These are phyloP conservation scores for Agaricales sp. DNA, from an alignment of 1,284 basidiomycete genomes.

Conservation along the genomic window DNA sequence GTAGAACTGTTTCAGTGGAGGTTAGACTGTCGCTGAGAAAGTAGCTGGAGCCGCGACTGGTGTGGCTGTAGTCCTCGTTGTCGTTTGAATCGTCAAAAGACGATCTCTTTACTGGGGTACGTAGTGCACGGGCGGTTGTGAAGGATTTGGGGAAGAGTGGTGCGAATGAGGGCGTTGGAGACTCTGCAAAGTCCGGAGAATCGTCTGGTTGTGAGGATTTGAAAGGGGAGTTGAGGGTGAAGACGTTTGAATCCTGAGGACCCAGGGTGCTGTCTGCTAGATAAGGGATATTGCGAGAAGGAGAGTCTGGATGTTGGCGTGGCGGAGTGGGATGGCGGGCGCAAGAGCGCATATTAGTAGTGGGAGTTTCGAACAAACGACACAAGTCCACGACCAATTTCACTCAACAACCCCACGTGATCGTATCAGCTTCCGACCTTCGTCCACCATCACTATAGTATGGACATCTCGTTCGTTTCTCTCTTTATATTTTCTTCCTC, in stretches of 20 bases:
- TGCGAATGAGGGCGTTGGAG: neutral
- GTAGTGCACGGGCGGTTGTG: neutral
- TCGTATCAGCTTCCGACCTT: neutral
- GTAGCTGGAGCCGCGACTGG: no score
- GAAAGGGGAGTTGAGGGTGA: neutral
- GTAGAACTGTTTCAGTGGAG: neutral
- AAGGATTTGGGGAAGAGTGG: neutral
- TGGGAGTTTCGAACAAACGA: neutral
- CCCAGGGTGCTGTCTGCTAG: neutral
- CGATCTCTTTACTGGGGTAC: neutral
- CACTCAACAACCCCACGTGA: neutral
- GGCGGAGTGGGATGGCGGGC: neutral
- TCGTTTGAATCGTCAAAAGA: neutral
- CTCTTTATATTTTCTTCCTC: neutral
- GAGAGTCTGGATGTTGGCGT: neutral
- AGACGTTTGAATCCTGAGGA: neutral
- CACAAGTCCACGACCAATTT: conserved; percentile 1
- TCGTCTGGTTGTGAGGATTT: neutral
- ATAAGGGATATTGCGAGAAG: neutral
- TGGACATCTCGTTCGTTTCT: conserved; percentile 32
- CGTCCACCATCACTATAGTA: conserved; percentile 9
- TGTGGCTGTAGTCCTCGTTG: neutral
- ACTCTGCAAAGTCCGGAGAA: neutral
- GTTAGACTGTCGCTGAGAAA: neutral
- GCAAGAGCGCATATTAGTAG: conserved; percentile 1